These are phyloP conservation scores for Leccinum brunneo-olivaceum DNA, from an alignment of 1,284 basidiomycete genomes.

Conservation along the genomic window DNA sequence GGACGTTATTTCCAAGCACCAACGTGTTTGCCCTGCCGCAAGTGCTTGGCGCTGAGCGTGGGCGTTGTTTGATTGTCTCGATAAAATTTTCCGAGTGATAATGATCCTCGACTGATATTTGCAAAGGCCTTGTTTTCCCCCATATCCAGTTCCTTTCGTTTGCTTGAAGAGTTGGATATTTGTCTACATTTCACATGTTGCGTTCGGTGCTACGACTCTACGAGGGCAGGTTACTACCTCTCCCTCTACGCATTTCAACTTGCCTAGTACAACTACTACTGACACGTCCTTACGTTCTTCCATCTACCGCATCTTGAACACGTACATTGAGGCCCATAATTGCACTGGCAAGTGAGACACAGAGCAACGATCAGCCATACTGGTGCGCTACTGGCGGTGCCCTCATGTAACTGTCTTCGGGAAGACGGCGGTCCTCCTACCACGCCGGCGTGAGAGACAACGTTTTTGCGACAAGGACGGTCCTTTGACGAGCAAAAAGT, in stretches of 20 bases:
- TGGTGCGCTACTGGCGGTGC: neutral
- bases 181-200: too few species aligned
- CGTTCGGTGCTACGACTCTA: neutral
- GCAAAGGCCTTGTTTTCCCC: too few species aligned
- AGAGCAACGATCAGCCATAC: neutral
- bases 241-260: too few species aligned
- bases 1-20: conserved; percentile 26
- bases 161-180: too few species aligned
- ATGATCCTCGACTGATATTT: neutral
- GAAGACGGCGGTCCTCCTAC: neutral
- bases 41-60: conserved; percentile 10
- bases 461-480: conserved; percentile 5
- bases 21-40: conserved; percentile 24
- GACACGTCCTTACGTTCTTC: neutral
- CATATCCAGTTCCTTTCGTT: neutral
- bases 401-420: neutral
- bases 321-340: neutral
- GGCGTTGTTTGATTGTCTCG: neutral
- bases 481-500: neutral
- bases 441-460: neutral
- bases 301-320: neutral
- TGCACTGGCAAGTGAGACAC: too few species aligned
- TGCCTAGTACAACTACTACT: too few species aligned
- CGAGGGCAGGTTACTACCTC: neutral
- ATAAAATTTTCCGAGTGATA: too few species aligned